phyloP scores from a whole-genome alignment of 495 filamentous ascomycete species.

The Penicillium manginii region DNA sequence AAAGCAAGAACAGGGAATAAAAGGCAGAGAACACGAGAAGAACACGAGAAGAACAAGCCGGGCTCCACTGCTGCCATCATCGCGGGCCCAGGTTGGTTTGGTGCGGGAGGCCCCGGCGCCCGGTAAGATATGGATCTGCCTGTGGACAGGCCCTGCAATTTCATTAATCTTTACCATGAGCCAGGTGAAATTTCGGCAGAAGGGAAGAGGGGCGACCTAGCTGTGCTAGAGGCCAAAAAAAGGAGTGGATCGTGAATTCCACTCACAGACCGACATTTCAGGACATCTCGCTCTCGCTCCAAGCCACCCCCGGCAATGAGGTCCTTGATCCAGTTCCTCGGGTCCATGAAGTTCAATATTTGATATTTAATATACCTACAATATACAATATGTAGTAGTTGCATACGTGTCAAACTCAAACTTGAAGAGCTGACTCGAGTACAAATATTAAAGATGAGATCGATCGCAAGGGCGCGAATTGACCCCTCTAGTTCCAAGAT shows the following conservation, averaged over 20 bases:
- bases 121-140: constrained; percentile 30
- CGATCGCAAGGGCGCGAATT: not conserved
- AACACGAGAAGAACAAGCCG: constrained; percentile 17
- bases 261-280: constrained; percentile 2
- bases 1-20: not conserved
- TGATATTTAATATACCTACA: too few relatives aligned
- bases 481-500: constrained; percentile 13
- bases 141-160: constrained; percentile 18
- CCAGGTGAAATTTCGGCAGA: not conserved
- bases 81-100: constrained; percentile 7
- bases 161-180: constrained; percentile 1
- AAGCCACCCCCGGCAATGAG: not conserved
- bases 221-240: not conserved
- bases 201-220: not conserved
- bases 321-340: constrained; percentile 4
- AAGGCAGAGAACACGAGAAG: constrained; percentile 16
- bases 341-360: not conserved
- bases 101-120: constrained; percentile 22
- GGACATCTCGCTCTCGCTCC: not conserved
- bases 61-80: constrained; percentile 17
- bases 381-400: too few relatives aligned
- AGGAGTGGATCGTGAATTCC: not conserved
- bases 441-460: not conserved
- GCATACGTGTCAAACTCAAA: not conserved
- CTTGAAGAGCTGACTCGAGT: not conserved